Evolutionary conservation across 306 rosid genomes (phyloP).

Genomic region (Psophocarpus tetragonolobus): DNA sequence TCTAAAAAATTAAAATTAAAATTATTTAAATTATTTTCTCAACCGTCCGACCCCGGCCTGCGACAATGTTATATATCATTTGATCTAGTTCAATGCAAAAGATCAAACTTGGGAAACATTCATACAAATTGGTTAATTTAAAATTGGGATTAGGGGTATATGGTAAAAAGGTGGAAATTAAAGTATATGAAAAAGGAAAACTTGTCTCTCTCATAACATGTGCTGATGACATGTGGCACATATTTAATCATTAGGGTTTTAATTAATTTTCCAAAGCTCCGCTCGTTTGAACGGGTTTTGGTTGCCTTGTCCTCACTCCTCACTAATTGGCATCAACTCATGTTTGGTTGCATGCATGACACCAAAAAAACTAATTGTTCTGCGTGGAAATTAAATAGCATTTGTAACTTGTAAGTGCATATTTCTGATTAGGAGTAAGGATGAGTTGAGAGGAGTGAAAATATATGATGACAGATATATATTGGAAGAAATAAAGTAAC

Average conservation of each 20-base stretch:
- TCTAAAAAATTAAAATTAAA: too few species aligned
- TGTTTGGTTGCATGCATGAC: background rate
- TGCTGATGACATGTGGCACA: slow-evolving; percentile 2
- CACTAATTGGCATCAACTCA: too few species aligned
- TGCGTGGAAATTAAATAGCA: background rate
- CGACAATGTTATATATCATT: background rate
- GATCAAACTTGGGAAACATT: background rate
- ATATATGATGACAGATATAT: slow-evolving; percentile 8
- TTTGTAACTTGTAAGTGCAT: slow-evolving; percentile 11
- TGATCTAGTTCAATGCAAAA: background rate
- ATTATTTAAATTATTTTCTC: too few species aligned
- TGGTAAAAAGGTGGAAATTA: background rate
- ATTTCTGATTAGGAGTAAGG: slow-evolving; percentile 15
- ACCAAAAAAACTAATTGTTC: background rate
- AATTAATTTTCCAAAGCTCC: slow-evolving; percentile 3
- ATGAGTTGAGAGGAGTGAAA: background rate
- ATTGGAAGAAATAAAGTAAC: background rate
- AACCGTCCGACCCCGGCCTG: background rate
- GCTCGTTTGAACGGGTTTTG: background rate
- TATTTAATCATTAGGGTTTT: background rate
- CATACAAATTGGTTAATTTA: slow-evolving; percentile 11
- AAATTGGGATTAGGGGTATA: background rate
- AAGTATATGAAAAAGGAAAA: slow-evolving; percentile 4
- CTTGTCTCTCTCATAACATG: background rate
- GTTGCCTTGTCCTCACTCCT: background rate